Evolutionary conservation across 2,329 filamentous ascomycete genomes (phyloP), one percentile per base, ranked within the genome.

Genomic region (Lecanosticta acicola): DNA sequence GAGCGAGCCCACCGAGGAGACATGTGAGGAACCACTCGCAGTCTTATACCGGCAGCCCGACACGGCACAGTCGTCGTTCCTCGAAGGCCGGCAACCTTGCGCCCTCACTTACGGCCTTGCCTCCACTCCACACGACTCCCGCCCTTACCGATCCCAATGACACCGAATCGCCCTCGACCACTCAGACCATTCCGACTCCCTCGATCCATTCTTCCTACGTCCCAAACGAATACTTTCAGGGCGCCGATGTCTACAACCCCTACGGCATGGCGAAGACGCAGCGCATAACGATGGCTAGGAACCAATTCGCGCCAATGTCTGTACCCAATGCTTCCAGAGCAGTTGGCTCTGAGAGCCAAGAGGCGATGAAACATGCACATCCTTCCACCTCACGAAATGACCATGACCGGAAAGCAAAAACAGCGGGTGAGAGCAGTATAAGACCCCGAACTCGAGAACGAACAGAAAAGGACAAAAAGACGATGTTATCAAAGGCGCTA

Each of bases 401-500:
- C 10, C 46, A 48, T 38, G 44, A 56, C 19, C 51, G 46, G 32
- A 45, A 46, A 42, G 40, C 50, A 45, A 43, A 43, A 37, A 48
- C 47, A 33, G 39, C 45, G 21, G 37, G 43, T 35, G 49, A 53
- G 14, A 42, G 49, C 32, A 41, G 47, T 43, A 49, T 43, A 36
- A 44, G 44, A 35, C 53, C 58, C 32, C 43, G 67, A 50, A 64
- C 63, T 4, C 63, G 67, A 39, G 71, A 73, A 52, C 64, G 65
- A 49, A 62, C 67, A 41, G 73, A 75, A 48, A 71, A 68, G 56
- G 73, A 75, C 57, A 75, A 97, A 65, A 97, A 96, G 72, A 86
- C 84, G 9, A 97, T 97, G 90, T 77, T 98, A 29, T 95, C 91
- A n/a, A 87, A 86, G 58, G 93, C 93, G 0, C 72, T 98, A 44